These are phyloP conservation scores for Globisporangium iwayamae DNA, from an alignment of 352 stramenopile species.

Conservation along the genomic window DNA sequence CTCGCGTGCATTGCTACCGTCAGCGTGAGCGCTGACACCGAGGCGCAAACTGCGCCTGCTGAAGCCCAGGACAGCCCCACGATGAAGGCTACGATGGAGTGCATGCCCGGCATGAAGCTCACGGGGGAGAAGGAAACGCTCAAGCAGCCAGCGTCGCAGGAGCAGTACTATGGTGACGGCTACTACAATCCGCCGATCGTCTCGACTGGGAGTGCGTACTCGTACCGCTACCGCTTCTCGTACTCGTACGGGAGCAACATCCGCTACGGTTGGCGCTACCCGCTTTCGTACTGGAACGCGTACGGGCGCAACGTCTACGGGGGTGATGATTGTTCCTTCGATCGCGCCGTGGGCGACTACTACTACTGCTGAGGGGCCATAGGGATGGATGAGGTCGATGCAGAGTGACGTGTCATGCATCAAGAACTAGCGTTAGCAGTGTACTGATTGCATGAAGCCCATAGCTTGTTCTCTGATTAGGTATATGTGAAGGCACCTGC, in stretches of 20 bases:
- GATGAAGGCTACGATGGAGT: not conserved
- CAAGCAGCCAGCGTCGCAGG: not conserved
- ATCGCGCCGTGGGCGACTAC: not conserved
- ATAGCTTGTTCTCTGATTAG: not conserved
- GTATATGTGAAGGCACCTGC: not conserved
- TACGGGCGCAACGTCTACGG: conserved; percentile 21
- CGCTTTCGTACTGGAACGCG: conserved; percentile 28
- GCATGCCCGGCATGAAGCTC: conserved; percentile 1
- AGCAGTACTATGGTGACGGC: not conserved
- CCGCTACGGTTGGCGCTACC: conserved; percentile 23
- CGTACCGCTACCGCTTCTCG: conserved; percentile 7
- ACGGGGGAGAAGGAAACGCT: not conserved
- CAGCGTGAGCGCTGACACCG: not conserved
- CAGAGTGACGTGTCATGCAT: no score
- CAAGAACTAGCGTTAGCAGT: not conserved
- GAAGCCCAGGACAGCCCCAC: not conserved
- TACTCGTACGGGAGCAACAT: conserved; percentile 8
- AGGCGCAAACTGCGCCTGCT: not conserved
- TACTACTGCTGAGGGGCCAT: not conserved
- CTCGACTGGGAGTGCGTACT: not conserved
- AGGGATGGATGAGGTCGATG: not conserved
- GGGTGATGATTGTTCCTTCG: not conserved
- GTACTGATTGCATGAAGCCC: not conserved
- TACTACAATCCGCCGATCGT: not conserved
- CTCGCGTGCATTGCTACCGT: not conserved